A percentile compares a stretch with the other conserved stretches of the same genome.
Conservation (phyloP, 495 filamentous ascomycete species). For the Penicillium coffeae region DNA sequence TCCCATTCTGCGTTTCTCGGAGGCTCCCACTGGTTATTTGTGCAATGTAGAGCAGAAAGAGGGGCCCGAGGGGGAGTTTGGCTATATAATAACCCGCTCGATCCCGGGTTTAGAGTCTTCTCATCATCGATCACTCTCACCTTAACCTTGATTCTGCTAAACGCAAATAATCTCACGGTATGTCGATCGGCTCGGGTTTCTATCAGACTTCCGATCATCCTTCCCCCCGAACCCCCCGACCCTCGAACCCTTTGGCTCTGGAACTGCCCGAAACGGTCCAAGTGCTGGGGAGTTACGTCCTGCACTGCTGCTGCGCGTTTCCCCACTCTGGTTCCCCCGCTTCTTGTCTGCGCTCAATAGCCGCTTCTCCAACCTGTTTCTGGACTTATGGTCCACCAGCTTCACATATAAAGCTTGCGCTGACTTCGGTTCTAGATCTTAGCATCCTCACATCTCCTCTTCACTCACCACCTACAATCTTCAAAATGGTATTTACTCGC, state of each 20-base stretch:
- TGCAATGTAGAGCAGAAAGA: background rate
- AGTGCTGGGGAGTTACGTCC: background rate
- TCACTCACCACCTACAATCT: conserved; percentile 11
- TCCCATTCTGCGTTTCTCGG: conserved; percentile 1
- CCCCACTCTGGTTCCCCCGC: background rate
- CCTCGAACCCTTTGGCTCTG: background rate
- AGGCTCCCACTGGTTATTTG: background rate
- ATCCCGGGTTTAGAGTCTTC: background rate
- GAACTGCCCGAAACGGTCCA: background rate
- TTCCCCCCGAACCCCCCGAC: background rate
- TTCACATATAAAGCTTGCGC: conserved; percentile 10
- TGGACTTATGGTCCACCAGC: conserved; percentile 14
- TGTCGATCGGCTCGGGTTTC: background rate
- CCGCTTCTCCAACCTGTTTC: conserved; percentile 21
- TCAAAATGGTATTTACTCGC: conserved; percentile 70
- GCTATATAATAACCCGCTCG: conserved; percentile 1
- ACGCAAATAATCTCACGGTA: background rate
- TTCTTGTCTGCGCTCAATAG: background rate
- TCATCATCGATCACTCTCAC: background rate
- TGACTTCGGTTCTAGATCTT: conserved; percentile 5
- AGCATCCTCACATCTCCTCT: conserved; percentile 3
- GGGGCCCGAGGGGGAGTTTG: background rate
- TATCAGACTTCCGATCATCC: background rate
- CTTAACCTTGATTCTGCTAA: background rate
- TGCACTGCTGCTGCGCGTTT: background rate